Conservation (phyloP, 345 rosid genomes). For the Dovyalis caffra region DNA sequence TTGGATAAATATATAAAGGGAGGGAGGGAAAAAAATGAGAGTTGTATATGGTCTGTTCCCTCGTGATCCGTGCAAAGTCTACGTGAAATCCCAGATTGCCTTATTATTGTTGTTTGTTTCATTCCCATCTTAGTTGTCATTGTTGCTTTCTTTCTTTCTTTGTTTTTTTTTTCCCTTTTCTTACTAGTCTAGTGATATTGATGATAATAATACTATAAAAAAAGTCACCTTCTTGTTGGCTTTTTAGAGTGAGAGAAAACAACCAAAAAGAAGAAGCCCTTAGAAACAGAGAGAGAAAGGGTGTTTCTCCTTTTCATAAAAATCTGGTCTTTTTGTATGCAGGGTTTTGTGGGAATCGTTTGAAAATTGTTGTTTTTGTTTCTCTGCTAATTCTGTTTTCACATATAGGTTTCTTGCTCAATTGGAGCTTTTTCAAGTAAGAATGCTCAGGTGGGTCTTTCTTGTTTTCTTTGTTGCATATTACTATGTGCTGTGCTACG, state of each 20-base stretch:
- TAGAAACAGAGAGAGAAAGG: not conserved
- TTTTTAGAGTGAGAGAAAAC: not conserved
- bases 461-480: not conserved
- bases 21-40: not conserved
- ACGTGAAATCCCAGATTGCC: conserved; percentile 42
- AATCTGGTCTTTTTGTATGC: not conserved
- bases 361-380: not conserved
- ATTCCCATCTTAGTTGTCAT: not conserved
- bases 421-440: conserved; percentile 5
- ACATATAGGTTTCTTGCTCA: conserved; percentile 8
- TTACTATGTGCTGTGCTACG: not conserved
- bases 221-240: conserved; percentile 22
- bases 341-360: not conserved
- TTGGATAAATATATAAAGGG: not conserved
- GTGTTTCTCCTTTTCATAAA: not conserved
- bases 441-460: conserved; percentile 20
- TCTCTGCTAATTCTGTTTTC: conserved; percentile 10
- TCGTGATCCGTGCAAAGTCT: conserved; percentile 46
- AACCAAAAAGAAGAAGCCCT: not conserved
- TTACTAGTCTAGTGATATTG: not conserved
- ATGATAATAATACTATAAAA: not conserved
- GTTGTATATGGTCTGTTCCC: conserved; percentile 24
- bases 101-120: not conserved
- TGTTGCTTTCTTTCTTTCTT: not conserved
- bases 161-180: too few species aligned